phyloP scores from a whole-genome alignment of 2,329 filamentous ascomycete species.

The Stemphylium vesicarium region DNA sequence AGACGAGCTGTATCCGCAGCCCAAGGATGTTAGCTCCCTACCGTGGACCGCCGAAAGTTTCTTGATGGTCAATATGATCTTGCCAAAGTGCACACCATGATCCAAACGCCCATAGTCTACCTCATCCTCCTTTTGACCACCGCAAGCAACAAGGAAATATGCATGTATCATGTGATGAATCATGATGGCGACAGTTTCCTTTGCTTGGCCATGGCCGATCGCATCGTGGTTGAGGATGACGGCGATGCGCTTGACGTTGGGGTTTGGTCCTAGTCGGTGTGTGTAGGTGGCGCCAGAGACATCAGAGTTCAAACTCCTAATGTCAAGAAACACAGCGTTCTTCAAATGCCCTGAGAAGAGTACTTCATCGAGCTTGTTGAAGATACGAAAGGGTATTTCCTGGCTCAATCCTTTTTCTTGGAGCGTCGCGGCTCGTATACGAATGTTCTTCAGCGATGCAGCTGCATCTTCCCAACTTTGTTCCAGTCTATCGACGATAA shows the following conservation, averaged over 20 bases:
- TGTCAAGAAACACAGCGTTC: conserved; percentile 46
- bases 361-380: conserved; percentile 45
- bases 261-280: conserved; percentile 34
- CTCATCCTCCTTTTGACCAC: conserved; percentile 41
- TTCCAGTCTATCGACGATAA: conserved; percentile 43
- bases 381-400: conserved; percentile 44
- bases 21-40: conserved; percentile 37
- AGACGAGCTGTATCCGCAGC: conserved; percentile 39
- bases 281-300: conserved; percentile 48
- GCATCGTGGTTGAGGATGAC: conserved; percentile 41
- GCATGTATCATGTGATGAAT: conserved; percentile 57
- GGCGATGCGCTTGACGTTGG: conserved; percentile 42
- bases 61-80: conserved; percentile 48
- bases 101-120: conserved; percentile 44
- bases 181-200: conserved; percentile 46
- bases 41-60: conserved; percentile 37
- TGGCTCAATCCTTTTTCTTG: conserved; percentile 21
- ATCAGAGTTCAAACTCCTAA: conserved; percentile 29
- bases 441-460: conserved; percentile 24
- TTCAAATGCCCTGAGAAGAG: conserved; percentile 49
- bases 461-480: conserved; percentile 25
- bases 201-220: conserved; percentile 33
- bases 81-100: conserved; percentile 51
- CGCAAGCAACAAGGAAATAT: conserved; percentile 53
- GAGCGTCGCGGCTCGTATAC: conserved; percentile 18